phyloP scores from a whole-genome alignment of 306 rosid species.

The Hippophae rhamnoides region DNA sequence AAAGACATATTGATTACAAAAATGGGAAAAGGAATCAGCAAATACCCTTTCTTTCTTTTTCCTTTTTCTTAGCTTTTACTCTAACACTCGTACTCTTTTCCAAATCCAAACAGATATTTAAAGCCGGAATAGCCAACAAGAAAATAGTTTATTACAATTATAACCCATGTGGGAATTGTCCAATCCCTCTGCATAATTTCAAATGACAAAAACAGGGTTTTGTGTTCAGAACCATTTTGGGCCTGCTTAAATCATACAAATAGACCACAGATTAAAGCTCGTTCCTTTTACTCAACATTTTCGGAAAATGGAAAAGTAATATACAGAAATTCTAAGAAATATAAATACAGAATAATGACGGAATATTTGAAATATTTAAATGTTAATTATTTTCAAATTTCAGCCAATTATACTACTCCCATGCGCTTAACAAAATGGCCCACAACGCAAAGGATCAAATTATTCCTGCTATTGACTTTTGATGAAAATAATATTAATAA shows the following conservation, averaged over 20 bases:
- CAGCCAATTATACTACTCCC: too few relatives aligned
- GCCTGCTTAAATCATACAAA: not conserved
- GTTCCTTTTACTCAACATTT: slow-evolving; percentile 1
- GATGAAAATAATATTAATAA: too few relatives aligned
- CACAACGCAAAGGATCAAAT: too few relatives aligned
- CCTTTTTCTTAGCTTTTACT: slow-evolving; percentile 30
- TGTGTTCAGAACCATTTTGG: not conserved
- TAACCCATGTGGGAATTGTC: slow-evolving; percentile 4
- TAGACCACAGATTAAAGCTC: slow-evolving; percentile 7
- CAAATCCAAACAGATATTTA: slow-evolving; percentile 21
- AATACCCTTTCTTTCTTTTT: slow-evolving; percentile 8
- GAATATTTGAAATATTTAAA: too few relatives aligned
- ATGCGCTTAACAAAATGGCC: too few relatives aligned
- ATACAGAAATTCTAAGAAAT: not conserved
- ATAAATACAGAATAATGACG: slow-evolving; percentile 8
- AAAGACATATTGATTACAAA: slow-evolving; percentile 6
- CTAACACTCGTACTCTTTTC: slow-evolving; percentile 16
- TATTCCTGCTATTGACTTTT: too few relatives aligned
- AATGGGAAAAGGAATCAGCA: not conserved
- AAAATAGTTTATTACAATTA: slow-evolving; percentile 20
- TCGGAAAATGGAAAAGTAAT: not conserved
- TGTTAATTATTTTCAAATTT: too few relatives aligned
- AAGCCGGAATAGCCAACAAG: slow-evolving; percentile 21
- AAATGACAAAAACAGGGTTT: not conserved
- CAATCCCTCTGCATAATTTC: not conserved